Conservation (phyloP, 2,329 filamentous ascomycete genomes). For the Magnaporthiopsis poae region DNA sequence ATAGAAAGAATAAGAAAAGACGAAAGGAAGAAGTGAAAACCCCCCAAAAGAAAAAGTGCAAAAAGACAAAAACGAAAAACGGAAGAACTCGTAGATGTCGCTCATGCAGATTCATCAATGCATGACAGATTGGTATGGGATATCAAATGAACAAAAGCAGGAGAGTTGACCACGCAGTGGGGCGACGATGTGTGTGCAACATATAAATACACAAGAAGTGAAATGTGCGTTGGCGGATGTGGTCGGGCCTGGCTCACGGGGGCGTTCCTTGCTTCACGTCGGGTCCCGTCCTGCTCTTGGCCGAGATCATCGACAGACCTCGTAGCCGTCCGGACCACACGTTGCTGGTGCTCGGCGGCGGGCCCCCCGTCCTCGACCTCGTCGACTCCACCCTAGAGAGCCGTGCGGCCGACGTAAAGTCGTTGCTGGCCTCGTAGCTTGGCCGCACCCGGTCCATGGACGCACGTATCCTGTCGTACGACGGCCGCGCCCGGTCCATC, state of each 20-base stretch:
- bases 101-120: constrained; percentile 7
- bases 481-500: constrained; percentile 62
- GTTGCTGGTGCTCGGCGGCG: constrained; percentile 3
- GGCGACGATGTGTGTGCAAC: constrained; percentile 2
- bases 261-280: neutral
- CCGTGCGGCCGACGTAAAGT: constrained; percentile 84
- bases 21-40: no score
- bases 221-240: neutral
- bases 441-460: constrained; percentile 79
- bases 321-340: constrained; percentile 17
- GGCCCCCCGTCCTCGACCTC: constrained; percentile 31
- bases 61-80: constrained; percentile 18
- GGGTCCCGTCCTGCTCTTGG: constrained; percentile 15
- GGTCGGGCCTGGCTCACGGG: neutral
- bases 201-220: constrained; percentile 7
- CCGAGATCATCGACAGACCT: constrained; percentile 20
- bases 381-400: constrained; percentile 74
- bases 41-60: neutral
- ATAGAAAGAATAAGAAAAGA: neutral
- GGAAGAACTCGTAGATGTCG: constrained; percentile 14
- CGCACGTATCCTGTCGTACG: constrained; percentile 75
- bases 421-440: constrained; percentile 77
- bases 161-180: constrained; percentile 2
- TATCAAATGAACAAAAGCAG: constrained; percentile 23
- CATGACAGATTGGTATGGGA: constrained; percentile 15